Evolutionary conservation across 2,329 filamentous ascomycete species (phyloP).

Genomic region (Lecanicillium sp.): DNA sequence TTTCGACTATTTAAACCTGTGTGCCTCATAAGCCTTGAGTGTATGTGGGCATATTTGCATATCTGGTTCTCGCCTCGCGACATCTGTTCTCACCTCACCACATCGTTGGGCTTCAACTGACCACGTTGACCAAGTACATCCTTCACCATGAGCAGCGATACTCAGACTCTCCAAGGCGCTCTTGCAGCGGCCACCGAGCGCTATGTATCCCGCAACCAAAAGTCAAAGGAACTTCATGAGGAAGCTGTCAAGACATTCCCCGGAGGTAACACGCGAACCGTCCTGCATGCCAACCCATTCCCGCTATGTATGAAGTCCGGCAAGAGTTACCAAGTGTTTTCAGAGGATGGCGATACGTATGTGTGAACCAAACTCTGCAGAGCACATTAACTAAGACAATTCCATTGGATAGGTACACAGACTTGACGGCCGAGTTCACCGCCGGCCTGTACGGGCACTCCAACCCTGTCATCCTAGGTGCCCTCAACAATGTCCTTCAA

Average conservation of each 20-base stretch:
- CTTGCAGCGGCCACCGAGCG: conserved; percentile 23
- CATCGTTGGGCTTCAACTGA: no score
- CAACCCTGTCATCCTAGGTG: conserved; percentile 40
- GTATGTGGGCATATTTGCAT: no score
- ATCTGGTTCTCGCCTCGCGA: no score
- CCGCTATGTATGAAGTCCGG: conserved; percentile 32
- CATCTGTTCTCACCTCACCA: no score
- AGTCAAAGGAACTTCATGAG: conserved; percentile 28
- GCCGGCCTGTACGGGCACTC: conserved; percentile 61
- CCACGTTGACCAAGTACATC: no score
- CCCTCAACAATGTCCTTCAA: conserved; percentile 36
- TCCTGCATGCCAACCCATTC: conserved; percentile 35
- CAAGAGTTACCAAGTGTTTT: conserved; percentile 25
- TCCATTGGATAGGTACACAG: conserved; percentile 37
- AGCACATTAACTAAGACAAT: conserved; percentile 2
- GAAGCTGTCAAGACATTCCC: conserved; percentile 28
- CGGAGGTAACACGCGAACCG: conserved; percentile 38
- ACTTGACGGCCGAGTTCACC: conserved; percentile 55
- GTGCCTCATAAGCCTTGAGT: no score
- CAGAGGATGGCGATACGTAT: conserved; percentile 30
- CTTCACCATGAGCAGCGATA: no score
- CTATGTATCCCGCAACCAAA: conserved; percentile 27
- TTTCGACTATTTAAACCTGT: no score
- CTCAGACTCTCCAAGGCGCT: conserved; percentile 15
- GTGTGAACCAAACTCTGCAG: neutral